Evolutionary conservation across 2,329 filamentous ascomycete species (phyloP).

Genomic region (Tolypocladium amazonense): DNA sequence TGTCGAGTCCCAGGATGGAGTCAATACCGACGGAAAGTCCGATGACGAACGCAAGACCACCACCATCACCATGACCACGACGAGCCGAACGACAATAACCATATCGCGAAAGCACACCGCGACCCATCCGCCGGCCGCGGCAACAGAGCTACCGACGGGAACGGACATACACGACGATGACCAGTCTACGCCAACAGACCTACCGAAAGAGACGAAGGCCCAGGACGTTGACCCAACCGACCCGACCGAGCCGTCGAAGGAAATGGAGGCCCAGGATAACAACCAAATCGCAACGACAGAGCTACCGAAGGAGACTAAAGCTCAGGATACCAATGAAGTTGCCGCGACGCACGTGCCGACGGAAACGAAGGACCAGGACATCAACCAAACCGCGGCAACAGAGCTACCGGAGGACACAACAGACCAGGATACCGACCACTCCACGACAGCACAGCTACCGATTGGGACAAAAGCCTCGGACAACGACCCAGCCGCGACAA

Average conservation of each 20-base stretch:
- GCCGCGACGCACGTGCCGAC: neutral
- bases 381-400: neutral
- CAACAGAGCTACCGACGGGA: neutral
- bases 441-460: neutral
- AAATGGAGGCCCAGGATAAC: neutral
- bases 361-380: neutral
- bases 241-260: neutral
- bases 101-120: slow-evolving; percentile 5
- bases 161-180: neutral
- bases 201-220: neutral
- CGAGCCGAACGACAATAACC: slow-evolving; percentile 5
- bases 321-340: neutral
- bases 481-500: neutral
- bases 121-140: neutral
- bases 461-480: neutral
- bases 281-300: neutral
- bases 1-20: neutral
- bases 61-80: slow-evolving; percentile 9
- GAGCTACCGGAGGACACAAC: neutral
- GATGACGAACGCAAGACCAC: slow-evolving; percentile 11
- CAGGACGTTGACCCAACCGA: neutral
- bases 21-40: too few relatives aligned
- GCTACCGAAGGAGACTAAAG: neutral
- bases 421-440: neutral
- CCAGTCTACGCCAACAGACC: neutral